Percentiles rank a stretch among this genome's conserved stretches.
These are phyloP conservation scores for Fusarium chlamydosporum DNA, from an alignment of 2,329 filamentous ascomycete genomes.

Conservation along the genomic window DNA sequence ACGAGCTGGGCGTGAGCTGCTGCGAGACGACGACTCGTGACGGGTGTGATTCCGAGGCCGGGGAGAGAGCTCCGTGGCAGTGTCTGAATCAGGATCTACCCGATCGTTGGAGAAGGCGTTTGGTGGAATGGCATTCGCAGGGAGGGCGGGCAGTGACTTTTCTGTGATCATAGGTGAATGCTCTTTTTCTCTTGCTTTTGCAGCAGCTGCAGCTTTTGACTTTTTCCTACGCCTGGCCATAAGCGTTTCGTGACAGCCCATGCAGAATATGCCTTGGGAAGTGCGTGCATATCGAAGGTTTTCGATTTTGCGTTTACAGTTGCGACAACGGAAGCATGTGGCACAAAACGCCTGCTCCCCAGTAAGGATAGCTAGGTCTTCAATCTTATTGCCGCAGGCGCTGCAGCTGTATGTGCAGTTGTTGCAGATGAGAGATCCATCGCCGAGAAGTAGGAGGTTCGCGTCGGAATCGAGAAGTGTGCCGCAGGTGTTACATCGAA, in stretches of 20 bases:
- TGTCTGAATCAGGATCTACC: conserved; percentile 73
- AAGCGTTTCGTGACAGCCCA: conserved; percentile 97
- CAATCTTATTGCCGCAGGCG: conserved; percentile 96
- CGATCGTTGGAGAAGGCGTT: conserved; percentile 73
- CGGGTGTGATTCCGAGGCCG: conserved; percentile 68
- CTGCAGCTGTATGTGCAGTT: conserved; percentile 99
- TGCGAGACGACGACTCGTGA: conserved; percentile 69
- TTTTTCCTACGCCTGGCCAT: conserved; percentile 95
- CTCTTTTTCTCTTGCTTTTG: conserved; percentile 74
- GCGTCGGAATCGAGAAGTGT: conserved; percentile 98
- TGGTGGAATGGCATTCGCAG: conserved; percentile 77
- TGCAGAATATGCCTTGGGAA: conserved; percentile 98
- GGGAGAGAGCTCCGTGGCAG: conserved; percentile 78
- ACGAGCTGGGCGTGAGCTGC: conserved; percentile 65
- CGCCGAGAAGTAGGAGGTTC: conserved; percentile 94
- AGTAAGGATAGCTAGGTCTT: conserved; percentile 96
- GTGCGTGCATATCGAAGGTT: conserved; percentile 97
- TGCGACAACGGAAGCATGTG: conserved; percentile 95
- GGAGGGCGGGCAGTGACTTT: conserved; percentile 92
- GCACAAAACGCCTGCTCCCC: conserved; percentile 98
- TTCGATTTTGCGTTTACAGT: conserved; percentile 99
- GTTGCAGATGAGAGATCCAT: conserved; percentile 98
- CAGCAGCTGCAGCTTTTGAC: conserved; percentile 74
- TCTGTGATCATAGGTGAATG: conserved; percentile 80
- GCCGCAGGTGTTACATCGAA: conserved; percentile 95